A percentile compares a stretch with the other conserved stretches of the same genome.
phyloP scores from a whole-genome alignment of 495 filamentous ascomycete genomes.

The Aspergillus sclerotiicarbonarius region DNA sequence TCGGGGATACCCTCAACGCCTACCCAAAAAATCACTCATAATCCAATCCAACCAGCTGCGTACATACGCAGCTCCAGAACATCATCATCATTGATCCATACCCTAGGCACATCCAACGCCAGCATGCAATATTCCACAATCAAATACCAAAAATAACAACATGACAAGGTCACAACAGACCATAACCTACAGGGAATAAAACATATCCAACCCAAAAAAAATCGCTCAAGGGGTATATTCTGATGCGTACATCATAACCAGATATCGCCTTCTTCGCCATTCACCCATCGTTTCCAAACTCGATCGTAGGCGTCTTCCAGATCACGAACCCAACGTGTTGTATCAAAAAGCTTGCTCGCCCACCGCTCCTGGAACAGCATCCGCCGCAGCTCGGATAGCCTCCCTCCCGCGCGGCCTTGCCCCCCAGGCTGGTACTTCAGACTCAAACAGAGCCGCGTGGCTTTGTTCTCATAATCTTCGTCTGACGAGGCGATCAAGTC shows the following conservation, averaged over 20 bases:
- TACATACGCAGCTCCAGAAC: constrained; percentile 7
- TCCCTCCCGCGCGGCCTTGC: constrained; percentile 59
- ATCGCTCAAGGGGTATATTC: constrained; percentile 29
- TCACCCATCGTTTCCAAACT: constrained; percentile 87
- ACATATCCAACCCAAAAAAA: constrained; percentile 8
- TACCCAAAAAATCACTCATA: constrained; percentile 1
- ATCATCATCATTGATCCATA: constrained; percentile 12
- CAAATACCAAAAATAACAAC: neutral
- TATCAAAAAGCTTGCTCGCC: constrained; percentile 87
- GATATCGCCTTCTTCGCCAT: constrained; percentile 87
- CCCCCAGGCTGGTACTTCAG: constrained; percentile 57
- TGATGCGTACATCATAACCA: constrained; percentile 53
- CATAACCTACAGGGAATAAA: constrained; percentile 3
- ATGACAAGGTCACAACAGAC: neutral
- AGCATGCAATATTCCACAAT: constrained; percentile 17
- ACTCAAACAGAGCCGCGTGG: constrained; percentile 66
- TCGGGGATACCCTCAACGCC: neutral
- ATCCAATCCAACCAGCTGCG: constrained; percentile 24
- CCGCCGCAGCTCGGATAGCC: constrained; percentile 71
- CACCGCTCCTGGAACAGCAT: constrained; percentile 80
- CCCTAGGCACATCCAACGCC: constrained; percentile 18
- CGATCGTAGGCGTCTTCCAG: constrained; percentile 84
- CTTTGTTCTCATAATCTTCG: constrained; percentile 81
- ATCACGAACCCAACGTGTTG: constrained; percentile 86
- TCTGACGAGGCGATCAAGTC: constrained; percentile 75